A percentile compares a stretch with the other conserved stretches of the same genome.
Conservation (phyloP, 2,329 filamentous ascomycete species). For the Aspergillus fischeri region DNA sequence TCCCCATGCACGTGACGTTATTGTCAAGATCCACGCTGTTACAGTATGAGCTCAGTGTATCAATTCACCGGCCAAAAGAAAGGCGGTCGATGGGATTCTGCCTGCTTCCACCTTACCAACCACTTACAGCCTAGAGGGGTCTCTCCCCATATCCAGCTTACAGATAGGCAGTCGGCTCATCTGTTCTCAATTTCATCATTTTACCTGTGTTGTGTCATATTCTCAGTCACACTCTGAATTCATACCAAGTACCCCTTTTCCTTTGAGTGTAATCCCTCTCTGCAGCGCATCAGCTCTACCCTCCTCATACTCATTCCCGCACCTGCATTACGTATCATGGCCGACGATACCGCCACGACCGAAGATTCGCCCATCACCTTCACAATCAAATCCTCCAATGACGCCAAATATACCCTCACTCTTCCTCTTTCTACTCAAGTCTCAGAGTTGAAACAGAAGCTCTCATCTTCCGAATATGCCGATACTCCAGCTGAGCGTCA, state of each 20-base stretch:
- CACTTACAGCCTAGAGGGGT: constrained; percentile 2
- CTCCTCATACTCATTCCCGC: constrained; percentile 1
- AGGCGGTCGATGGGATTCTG: constrained; percentile 34
- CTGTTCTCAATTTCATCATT: not conserved
- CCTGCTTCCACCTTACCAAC: constrained; percentile 28
- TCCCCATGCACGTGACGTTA: not conserved
- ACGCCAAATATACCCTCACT: constrained; percentile 78
- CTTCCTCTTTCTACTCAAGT: constrained; percentile 73
- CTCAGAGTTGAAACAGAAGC: constrained; percentile 82
- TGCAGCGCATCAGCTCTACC: not conserved
- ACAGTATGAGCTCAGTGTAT: constrained; percentile 10
- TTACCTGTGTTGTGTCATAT: not conserved
- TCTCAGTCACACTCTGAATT: not conserved
- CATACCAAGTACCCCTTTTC: not conserved
- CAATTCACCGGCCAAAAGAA: not conserved
- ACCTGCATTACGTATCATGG: constrained; percentile 29
- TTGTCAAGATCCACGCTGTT: constrained; percentile 1
- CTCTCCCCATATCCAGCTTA: constrained; percentile 1
- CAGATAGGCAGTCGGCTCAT: not conserved
- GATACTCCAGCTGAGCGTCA: constrained; percentile 84
- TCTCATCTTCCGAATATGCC: constrained; percentile 75
- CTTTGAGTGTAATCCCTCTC: constrained; percentile 2
- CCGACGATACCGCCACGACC: constrained; percentile 39
- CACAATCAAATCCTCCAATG: constrained; percentile 95
- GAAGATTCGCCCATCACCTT: constrained; percentile 82